phyloP scores from a whole-genome alignment of 345 rosid genomes.

The Diplotaxis tenuifolia region DNA sequence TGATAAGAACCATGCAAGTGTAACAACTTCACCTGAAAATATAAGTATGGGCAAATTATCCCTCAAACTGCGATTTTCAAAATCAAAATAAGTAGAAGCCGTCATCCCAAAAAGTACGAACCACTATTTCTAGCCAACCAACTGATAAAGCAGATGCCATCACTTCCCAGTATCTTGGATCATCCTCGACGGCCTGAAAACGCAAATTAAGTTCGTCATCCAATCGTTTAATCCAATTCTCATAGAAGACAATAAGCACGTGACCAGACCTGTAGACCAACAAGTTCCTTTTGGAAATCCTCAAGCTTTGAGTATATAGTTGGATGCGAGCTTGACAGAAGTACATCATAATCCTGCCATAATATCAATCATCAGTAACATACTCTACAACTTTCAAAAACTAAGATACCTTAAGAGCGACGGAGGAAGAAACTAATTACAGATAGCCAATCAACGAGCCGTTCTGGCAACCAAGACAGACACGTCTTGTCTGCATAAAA shows the following conservation, averaged over 20 bases:
- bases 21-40: slow-evolving; percentile 76
- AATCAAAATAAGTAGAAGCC: neutral
- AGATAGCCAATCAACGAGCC: slow-evolving; percentile 87
- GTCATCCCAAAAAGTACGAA: slow-evolving; percentile 34
- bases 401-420: neutral
- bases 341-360: slow-evolving; percentile 77
- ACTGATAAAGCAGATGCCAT: slow-evolving; percentile 74
- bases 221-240: slow-evolving; percentile 11
- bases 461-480: slow-evolving; percentile 81
- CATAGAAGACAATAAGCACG: neutral
- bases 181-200: slow-evolving; percentile 69
- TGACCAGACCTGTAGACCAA: slow-evolving; percentile 63
- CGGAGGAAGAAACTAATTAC: slow-evolving; percentile 51
- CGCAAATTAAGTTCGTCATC: neutral
- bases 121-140: slow-evolving; percentile 95
- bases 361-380: slow-evolving; percentile 7
- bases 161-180: slow-evolving; percentile 82
- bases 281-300: slow-evolving; percentile 67
- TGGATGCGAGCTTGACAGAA: slow-evolving; percentile 52
- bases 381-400: neutral
- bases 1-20: slow-evolving; percentile 90
- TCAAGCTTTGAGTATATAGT: slow-evolving; percentile 74
- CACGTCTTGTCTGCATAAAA: slow-evolving; percentile 74
- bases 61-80: slow-evolving; percentile 12
- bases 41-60: neutral